phyloP scores from a whole-genome alignment of 148 eudicot genomes.

The Tetragonia tetragonoides region DNA sequence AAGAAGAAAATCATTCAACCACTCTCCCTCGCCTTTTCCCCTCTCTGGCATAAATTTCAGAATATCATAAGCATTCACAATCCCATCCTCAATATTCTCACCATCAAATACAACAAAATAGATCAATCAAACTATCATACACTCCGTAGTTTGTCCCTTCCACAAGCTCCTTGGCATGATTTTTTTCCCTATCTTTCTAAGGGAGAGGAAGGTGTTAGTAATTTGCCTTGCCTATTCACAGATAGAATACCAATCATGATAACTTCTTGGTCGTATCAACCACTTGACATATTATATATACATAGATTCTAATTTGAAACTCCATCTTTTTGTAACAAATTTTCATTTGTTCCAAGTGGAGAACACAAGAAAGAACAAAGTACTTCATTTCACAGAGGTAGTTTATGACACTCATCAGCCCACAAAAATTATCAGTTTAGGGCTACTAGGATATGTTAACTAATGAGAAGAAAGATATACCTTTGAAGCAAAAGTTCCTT shows the following conservation, averaged over 20 bases:
- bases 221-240: neutral
- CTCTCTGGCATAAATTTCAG: neutral
- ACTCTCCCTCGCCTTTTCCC: neutral
- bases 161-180: neutral
- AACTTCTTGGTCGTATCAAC: neutral
- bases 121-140: neutral
- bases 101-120: neutral
- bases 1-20: neutral
- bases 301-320: neutral
- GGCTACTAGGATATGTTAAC: neutral
- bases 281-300: neutral
- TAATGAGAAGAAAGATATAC: conserved; percentile 30
- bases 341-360: neutral
- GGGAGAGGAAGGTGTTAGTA: neutral
- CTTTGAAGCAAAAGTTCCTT: conserved; percentile 98
- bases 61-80: neutral
- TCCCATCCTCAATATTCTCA: neutral
- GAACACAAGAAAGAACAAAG: neutral
- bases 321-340: neutral
- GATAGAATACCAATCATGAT: neutral
- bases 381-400: neutral
- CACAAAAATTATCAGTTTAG: neutral
- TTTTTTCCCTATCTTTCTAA: neutral
- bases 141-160: neutral
- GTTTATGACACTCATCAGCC: neutral